Evolutionary conservation across 2,329 filamentous ascomycete species (phyloP), one percentile per base, ranked within the genome.

Genomic region (Colletotrichum simmondsii): DNA sequence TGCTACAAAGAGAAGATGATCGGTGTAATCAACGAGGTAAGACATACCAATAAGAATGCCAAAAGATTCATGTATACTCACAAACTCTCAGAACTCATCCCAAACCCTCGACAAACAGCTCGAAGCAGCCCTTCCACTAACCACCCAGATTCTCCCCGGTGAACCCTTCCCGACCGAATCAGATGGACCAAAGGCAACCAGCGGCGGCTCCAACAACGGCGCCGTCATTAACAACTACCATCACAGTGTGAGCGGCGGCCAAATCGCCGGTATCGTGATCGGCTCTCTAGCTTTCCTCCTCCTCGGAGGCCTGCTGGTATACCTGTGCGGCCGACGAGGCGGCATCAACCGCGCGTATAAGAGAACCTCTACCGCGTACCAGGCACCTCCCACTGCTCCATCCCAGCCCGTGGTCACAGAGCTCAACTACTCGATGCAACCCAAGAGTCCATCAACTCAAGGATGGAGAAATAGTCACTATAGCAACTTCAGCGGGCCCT

Each of bases 1-100:
- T 96, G 94, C 77, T 85, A 86, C 3, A 80, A 83, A 3, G 87
- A 92, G 56, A 87, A 89, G 26, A 96, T 96, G 93, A 88, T 96
- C 19, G 93, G 93, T 3, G 92, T 90, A 1, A 92, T 96, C 76
- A 96, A 95, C 77, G 88, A 92, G 7, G 89, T 91, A 83, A 73
- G 85, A 70, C 24, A 30, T 6, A 35, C 24, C 32, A 10, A 5
- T n/a, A 59, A 30, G 42, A 22, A 28, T 35, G 28, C 8, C 3
- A 8, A 19, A 56, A 35, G 7, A 16, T 35, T 11, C 19, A 14
- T 1, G 2, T 19, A 22, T 53, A 54, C 76, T 78, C 53, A 77
- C 66, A 35, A 22, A 22, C 3, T 10, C 56, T 3, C 52, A 81
- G 78, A 91, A 89, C 75, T 66, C 79, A 6, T 88, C 85, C 0